A percentile compares a stretch with the other conserved stretches of the same genome.
These are phyloP conservation scores for Angomonas deanei DNA, from an alignment of 208 protist genomes.

Conservation along the genomic window DNA sequence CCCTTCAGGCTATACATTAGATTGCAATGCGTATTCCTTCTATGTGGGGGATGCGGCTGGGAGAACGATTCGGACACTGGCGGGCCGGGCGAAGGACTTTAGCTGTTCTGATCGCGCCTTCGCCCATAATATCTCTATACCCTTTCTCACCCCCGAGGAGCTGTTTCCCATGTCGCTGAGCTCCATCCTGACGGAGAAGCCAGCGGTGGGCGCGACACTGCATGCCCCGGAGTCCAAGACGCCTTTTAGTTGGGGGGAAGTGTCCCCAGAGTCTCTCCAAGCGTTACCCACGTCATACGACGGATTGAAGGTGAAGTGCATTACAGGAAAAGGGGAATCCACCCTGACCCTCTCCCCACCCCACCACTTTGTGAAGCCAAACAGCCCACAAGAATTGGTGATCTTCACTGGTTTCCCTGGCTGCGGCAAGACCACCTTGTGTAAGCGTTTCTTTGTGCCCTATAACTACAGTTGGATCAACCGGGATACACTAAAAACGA, in stretches of 20 bases:
- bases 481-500: conserved; percentile 71
- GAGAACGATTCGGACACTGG: conserved; percentile 37
- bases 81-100: conserved; percentile 88
- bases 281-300: conserved; percentile 44
- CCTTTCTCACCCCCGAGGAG: conserved; percentile 90
- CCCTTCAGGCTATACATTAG: neutral
- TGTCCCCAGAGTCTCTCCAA: conserved; percentile 39
- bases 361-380: conserved; percentile 11
- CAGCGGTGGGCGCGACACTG: neutral
- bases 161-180: conserved; percentile 42
- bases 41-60: conserved; percentile 94
- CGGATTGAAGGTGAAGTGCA: conserved; percentile 15
- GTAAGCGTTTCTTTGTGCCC: conserved; percentile 62
- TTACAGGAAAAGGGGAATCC: conserved; percentile 13
- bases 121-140: conserved; percentile 72
- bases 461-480: conserved; percentile 79
- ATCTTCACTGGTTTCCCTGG: conserved; percentile 84
- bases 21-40: conserved; percentile 46
- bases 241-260: conserved; percentile 40
- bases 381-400: conserved; percentile 69
- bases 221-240: neutral
- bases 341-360: conserved; percentile 9
- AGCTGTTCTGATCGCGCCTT: conserved; percentile 88
- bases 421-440: conserved; percentile 90
- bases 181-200: conserved; percentile 14